Base-by-base conservation (phyloP, 345 rosid species). In the Citrus mangshanensis region DNA sequence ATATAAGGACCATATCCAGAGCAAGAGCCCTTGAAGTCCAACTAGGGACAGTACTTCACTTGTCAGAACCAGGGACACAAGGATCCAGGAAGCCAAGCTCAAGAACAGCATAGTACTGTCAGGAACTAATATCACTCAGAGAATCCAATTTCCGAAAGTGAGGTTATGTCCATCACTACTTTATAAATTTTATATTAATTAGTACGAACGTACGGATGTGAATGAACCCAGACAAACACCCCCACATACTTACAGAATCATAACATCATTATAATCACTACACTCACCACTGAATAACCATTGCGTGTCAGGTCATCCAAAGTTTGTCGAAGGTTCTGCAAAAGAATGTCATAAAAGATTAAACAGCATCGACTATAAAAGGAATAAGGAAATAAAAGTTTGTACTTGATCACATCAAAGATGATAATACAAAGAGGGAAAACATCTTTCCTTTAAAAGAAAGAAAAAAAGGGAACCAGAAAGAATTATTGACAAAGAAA, bases 241-340 rank as follows among this genome's bases (percentile, higher is more conserved):
- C 18, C 64, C 9, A 38, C 8, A 18, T 24, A 73, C 59, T 37
- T 27, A 35, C 46, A 70, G 22, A 71, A 64, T 38, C 40, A 67
- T 73, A n/a, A 77, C 18, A 67, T 68, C 46, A 69, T 65, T 38
- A 37, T 25, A 55, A 64, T 61, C 72, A 7, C 19, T 55, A 54
- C 25, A 86, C 97, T 85, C 80, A 95, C 99, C 93, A 95, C 99
- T 55, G 99, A 95, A 87, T 70, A 92, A 58, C 95, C 93, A 68
- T 84, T 90, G 9, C 90, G 92, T 56, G 98, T 92, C 87, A 96
- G 82, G 84, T 96, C 99, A 85, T 96, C 98, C 86, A 96, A 85
- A 81, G 99, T 96, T 89, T 96, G 99, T 68, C 99, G 90, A 78
- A 96, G 97, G 82, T 96, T 96, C 99, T 96, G 90, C 90, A 89